Base-by-base conservation (phyloP, 1,284 basidiomycete genomes). In the Fomitopsis schrenkii region DNA sequence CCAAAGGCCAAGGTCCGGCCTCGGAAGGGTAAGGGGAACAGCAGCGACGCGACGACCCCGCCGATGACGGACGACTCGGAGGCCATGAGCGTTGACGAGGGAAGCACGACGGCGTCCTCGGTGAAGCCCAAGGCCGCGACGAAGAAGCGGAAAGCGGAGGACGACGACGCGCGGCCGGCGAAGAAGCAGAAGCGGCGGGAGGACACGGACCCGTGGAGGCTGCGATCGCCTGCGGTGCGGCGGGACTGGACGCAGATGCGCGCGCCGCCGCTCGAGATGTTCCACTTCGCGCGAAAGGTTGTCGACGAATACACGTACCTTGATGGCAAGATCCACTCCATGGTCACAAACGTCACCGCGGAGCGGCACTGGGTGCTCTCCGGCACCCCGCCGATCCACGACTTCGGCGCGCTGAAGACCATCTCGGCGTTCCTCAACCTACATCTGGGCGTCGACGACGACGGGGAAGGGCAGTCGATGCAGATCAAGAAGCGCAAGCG, bases 221-320 rank as follows among this genome's bases (percentile, higher is more conserved):
- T 97, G 5, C 80, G 81, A 41, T 83, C 83, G 3, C 75, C 79
- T 7, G 74, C 78, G 0, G 92, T 93, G 4, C 80, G 83, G 68
- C 80, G 80, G 59, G 87, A 97, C 68, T 96, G 88, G 88, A 88
- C 80, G 28, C 77, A 87, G 68, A 90, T 96, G 86, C 82, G 85
- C 53, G 83, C 86, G 0, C 94, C 95, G 0, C 89, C 94, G 14
- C 77, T 97, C 57, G 94, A 97, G 74, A 91, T 95, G 82, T 97
- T 98, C 83, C 84, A 94, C 74, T 97, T 93, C 73, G 81, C 91
- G 7, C 89, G 95, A 2, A 85, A 93, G 55, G 90, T 97, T 57
- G 88, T 97, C 53, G 96, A 98, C 76, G 95, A 98, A 74, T 98
- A 97, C 74, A 97, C 95, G 1, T 98, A 98, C 72, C 82, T 97